A percentile compares a stretch with the other conserved stretches of the same genome.
phyloP scores from a whole-genome alignment of 345 rosid genomes.

The Pistacia atlantica region DNA sequence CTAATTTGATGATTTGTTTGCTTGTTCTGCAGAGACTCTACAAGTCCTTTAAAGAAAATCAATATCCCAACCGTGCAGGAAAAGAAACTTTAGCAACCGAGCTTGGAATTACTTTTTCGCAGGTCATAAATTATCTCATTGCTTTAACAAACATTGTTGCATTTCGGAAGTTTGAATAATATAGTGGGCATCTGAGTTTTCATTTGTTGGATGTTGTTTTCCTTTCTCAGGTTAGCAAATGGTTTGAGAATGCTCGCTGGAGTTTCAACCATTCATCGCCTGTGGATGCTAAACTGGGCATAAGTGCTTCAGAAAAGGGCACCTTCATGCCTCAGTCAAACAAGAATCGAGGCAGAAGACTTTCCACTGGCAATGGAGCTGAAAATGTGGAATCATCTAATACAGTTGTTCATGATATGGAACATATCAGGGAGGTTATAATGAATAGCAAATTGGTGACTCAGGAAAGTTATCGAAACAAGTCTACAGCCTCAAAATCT shows the following conservation, averaged over 20 bases:
- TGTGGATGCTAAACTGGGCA: conserved; percentile 20
- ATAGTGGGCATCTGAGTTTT: not conserved
- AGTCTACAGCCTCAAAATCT: conserved; percentile 1
- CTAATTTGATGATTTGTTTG: conserved; percentile 15
- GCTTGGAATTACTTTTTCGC: conserved; percentile 56
- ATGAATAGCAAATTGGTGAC: not conserved
- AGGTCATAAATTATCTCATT: conserved; percentile 46
- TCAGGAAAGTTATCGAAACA: not conserved
- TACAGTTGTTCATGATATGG: conserved; percentile 3
- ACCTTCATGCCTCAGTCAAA: conserved; percentile 17
- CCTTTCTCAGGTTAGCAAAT: conserved; percentile 62
- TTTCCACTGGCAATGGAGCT: conserved; percentile 7
- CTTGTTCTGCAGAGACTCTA: conserved; percentile 53
- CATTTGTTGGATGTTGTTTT: not conserved
- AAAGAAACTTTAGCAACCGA: conserved; percentile 68
- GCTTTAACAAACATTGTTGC: not conserved
- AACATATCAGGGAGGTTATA: not conserved
- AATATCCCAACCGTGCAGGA: conserved; percentile 63
- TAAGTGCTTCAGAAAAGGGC: conserved; percentile 27
- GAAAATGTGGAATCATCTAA: conserved; percentile 19
- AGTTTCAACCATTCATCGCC: conserved; percentile 46
- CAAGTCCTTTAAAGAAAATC: conserved; percentile 59
- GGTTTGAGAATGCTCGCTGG: conserved; percentile 90
- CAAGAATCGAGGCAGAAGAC: not conserved
- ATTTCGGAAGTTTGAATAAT: not conserved